A percentile compares a stretch with the other conserved stretches of the same genome.
Conservation (phyloP, 805 yeast genomes). For the Wickerhamomyces sydowiorum region DNA sequence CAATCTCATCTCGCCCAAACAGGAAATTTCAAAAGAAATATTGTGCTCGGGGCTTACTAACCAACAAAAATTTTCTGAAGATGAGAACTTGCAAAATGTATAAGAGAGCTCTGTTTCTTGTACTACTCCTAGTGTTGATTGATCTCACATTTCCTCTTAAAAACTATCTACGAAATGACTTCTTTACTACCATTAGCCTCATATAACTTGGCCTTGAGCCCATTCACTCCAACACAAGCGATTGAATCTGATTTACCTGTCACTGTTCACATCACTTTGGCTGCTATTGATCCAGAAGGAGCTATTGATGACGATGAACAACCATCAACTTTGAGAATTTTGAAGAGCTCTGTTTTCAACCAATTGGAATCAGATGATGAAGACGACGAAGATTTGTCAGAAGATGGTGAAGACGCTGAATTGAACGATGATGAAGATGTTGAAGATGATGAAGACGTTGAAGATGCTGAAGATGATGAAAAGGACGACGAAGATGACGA, state of each 20-base stretch:
- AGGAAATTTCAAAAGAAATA: constrained; percentile 23
- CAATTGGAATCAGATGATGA: constrained; percentile 35
- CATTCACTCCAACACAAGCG: constrained; percentile 85
- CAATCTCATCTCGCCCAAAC: constrained; percentile 14
- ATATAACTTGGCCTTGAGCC: constrained; percentile 77
- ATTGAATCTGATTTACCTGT: constrained; percentile 82
- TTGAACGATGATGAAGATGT: constrained; percentile 23
- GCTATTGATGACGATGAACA: constrained; percentile 72
- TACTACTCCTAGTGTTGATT: not conserved
- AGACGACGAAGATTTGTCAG: constrained; percentile 17
- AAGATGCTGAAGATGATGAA: constrained; percentile 35
- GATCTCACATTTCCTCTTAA: not conserved
- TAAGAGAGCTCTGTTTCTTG: not conserved
- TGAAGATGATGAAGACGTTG: constrained; percentile 27
- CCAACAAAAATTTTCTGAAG: not conserved
- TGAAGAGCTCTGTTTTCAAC: constrained; percentile 54
- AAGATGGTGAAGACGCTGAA: constrained; percentile 27
- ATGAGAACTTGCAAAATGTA: not conserved
- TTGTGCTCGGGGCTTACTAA: not conserved
- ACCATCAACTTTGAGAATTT: constrained; percentile 86
- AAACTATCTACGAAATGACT: constrained; percentile 37
- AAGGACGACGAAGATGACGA: constrained; percentile 46
- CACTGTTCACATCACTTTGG: constrained; percentile 87
- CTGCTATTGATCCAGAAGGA: constrained; percentile 85
- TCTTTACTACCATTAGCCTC: constrained; percentile 79